These are phyloP conservation scores for Parastagonospora nodorum DNA, from an alignment of 2,329 filamentous ascomycete species.

Conservation along the genomic window DNA sequence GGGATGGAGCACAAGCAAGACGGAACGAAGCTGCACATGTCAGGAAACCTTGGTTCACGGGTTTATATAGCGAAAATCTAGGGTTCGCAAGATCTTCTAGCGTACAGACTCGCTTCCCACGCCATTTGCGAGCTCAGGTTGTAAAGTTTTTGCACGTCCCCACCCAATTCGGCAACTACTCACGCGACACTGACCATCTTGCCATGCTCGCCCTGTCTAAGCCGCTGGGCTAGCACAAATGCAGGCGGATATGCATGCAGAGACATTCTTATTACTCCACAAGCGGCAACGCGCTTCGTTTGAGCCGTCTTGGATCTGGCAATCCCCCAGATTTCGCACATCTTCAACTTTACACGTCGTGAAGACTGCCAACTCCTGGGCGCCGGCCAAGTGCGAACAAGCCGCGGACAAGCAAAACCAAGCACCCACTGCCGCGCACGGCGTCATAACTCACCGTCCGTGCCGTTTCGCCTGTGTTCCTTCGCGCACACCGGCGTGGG, in stretches of 20 bases:
- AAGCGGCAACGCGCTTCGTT: not conserved
- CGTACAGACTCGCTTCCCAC: constrained; percentile 23
- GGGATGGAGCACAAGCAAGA: constrained; percentile 6
- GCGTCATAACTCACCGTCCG: constrained; percentile 1
- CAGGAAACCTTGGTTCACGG: not conserved
- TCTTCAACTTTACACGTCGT: not conserved
- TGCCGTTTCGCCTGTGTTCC: not conserved
- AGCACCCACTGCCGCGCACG: constrained; percentile 12
- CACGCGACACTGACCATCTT: constrained; percentile 18
- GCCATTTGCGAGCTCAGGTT: constrained; percentile 13
- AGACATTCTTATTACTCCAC: constrained; percentile 3
- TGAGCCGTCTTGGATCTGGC: not conserved
- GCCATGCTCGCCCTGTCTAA: constrained; percentile 4
- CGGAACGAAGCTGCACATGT: constrained; percentile 10
- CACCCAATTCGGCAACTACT: constrained; percentile 17
- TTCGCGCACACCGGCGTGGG: not conserved
- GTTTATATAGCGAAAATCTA: constrained; percentile 25
- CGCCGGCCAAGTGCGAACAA: constrained; percentile 11
- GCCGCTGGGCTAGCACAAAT: constrained; percentile 5
- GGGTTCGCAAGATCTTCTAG: constrained; percentile 26
- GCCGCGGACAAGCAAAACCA: constrained; percentile 23
- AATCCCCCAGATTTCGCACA: constrained; percentile 10
- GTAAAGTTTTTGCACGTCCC: constrained; percentile 15
- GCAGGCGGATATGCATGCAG: not conserved
- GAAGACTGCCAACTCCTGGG: too few relatives aligned